Evolutionary conservation across 805 yeast genomes (phyloP), one percentile per base, ranked within the genome.

Genomic region (Starmerella riodocensis): DNA sequence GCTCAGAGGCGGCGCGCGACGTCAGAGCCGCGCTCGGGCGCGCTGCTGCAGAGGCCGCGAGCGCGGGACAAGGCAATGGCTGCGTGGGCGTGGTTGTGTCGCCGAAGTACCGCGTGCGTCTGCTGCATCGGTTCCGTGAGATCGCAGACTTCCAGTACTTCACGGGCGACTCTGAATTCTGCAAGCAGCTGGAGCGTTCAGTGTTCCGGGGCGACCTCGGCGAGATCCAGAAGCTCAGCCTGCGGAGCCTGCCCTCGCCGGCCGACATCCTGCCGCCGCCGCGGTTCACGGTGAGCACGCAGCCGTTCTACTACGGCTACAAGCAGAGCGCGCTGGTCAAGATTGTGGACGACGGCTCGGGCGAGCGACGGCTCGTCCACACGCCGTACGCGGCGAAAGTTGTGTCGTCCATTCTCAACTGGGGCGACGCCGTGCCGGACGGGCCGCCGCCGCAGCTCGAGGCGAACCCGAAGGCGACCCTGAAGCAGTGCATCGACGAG

Each of bases 101-200:
- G 32, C 88, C 94, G 0, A 67, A 71, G 4, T 85, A 78, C 0
- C 69, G 83, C 16, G 65, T 84, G 16, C 73, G 74, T 50, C 69
- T 73, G 42, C 78, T 77, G 14, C 77, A 75, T 53, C 70, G 79
- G 46, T 88, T 88, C 57, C 70, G 94, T 49, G 83, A 81, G 47
- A 72, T 85, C 68, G 76, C 88, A 0, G 97, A 86, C 59, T 88
- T 84, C 57, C 97, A 91, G 56, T 70, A 72, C 47, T 63, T 71
- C 24, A 71, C 84, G 11, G 69, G 68, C 36, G 68, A 71, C 49
- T 76, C 78, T 12, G 55, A 62, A 2, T 70, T 75, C 45, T 66
- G 70, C 1, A 46, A 57, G 6, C 63, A 53, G 18, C 58, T 70
- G 34, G 51, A 60, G 26, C 40, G 50, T 1, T 63, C 76, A 2